Percentiles rank a stretch among this genome's conserved stretches.
Evolutionary conservation across 768 basidiomycete species (phyloP).

Genomic region (Boletus edulis): DNA sequence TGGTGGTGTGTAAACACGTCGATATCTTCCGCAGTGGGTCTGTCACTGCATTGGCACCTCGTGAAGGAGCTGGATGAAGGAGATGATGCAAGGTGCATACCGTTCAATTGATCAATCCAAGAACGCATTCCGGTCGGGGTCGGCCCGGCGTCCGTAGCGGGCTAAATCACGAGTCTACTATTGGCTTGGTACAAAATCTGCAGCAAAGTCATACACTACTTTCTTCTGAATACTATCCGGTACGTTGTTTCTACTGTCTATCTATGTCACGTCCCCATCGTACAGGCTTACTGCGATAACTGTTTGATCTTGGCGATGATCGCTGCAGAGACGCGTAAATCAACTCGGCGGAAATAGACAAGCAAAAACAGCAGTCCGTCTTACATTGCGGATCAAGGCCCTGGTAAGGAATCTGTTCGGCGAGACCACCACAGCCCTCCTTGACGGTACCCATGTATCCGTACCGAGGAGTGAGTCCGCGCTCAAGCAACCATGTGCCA

Average conservation of each 20-base stretch:
- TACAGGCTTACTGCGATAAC: slow-evolving; percentile 30
- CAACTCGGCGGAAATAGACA: neutral
- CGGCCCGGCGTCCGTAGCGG: too few species aligned
- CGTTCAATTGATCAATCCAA: too few species aligned
- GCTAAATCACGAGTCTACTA: too few species aligned
- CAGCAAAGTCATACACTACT: neutral
- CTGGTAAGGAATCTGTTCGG: slow-evolving; percentile 84
- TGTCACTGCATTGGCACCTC: too few species aligned
- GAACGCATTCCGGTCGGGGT: too few species aligned
- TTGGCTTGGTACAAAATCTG: too few species aligned
- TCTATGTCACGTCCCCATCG: neutral
- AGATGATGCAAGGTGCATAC: too few species aligned
- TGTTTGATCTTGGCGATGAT: slow-evolving; percentile 46
- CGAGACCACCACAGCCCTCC: slow-evolving; percentile 74
- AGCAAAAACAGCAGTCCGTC: slow-evolving; percentile 23
- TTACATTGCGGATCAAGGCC: slow-evolving; percentile 75
- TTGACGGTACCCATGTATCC: slow-evolving; percentile 78
- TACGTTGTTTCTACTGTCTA: neutral
- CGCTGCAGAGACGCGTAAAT: slow-evolving; percentile 27
- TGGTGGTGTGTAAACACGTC: too few species aligned
- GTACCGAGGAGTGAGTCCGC: slow-evolving; percentile 75
- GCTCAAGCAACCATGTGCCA: slow-evolving; percentile 85
- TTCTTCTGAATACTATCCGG: too few species aligned
- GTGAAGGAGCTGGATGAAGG: too few species aligned
- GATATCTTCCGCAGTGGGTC: too few species aligned